These are phyloP conservation scores for Epichloe typhina DNA, from an alignment of 2,329 filamentous ascomycete species.

Conservation along the genomic window DNA sequence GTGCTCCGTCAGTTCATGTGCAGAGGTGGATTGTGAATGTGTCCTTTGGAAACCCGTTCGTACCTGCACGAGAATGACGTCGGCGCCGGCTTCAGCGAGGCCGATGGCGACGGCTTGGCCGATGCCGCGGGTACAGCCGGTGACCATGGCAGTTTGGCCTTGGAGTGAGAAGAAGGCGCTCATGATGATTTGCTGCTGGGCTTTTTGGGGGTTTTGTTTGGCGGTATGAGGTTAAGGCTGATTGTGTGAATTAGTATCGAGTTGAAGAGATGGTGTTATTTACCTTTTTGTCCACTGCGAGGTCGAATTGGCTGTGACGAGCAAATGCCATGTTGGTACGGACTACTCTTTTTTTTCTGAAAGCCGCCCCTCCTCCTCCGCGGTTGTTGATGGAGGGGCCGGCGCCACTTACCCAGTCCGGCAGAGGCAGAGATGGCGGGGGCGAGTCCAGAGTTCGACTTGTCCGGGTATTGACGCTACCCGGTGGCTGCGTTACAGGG, in stretches of 20 bases:
- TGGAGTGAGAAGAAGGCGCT: slow-evolving; percentile 36
- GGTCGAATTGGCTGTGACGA: neutral
- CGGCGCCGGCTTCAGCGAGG: slow-evolving; percentile 45
- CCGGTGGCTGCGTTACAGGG: no score
- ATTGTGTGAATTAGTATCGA: neutral
- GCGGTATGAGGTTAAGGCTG: neutral
- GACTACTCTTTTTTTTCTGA: no score
- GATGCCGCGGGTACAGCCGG: slow-evolving; percentile 44
- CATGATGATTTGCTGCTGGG: neutral
- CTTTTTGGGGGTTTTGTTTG: neutral
- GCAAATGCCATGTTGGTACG: neutral
- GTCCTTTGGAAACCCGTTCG: neutral
- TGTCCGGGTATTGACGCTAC: no score
- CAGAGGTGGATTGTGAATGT: neutral
- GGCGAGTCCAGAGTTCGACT: no score
- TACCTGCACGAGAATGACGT: slow-evolving; percentile 42
- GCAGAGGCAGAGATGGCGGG: neutral
- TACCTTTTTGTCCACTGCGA: neutral
- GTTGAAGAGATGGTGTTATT: neutral
- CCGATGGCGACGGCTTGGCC: slow-evolving; percentile 43
- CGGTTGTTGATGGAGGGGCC: neutral
- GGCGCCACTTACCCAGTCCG: neutral
- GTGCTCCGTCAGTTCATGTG: neutral
- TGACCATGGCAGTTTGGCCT: slow-evolving; percentile 43
- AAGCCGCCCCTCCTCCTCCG: no score